These are phyloP conservation scores for Lipomyces kockii DNA, from an alignment of 805 yeast species.

Conservation along the genomic window DNA sequence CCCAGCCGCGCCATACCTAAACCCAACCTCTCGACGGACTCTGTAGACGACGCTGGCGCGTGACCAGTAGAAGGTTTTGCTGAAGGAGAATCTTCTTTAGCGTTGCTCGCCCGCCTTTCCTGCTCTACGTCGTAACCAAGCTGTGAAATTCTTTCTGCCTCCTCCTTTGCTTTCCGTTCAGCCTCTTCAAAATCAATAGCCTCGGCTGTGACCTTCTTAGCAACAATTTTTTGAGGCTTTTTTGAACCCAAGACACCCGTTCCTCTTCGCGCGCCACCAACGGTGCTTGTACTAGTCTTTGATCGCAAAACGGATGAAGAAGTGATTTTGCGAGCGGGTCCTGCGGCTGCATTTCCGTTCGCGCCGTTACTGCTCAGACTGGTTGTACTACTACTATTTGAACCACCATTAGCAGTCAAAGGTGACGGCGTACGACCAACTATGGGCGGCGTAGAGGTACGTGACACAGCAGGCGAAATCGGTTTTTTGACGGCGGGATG, in stretches of 20 bases:
- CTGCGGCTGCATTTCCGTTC: conserved; percentile 40
- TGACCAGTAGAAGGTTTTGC: conserved; percentile 18
- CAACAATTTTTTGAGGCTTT: conserved; percentile 42
- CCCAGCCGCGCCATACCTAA: conserved; percentile 70
- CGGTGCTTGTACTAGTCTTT: conserved; percentile 28
- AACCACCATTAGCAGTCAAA: conserved; percentile 36
- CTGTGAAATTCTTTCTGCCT: conserved; percentile 64
- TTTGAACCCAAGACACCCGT: conserved; percentile 43
- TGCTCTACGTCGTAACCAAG: conserved; percentile 52
- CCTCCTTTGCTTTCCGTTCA: conserved; percentile 80
- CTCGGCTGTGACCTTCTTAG: conserved; percentile 48
- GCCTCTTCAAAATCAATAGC: conserved; percentile 67
- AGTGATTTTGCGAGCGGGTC: conserved; percentile 50
- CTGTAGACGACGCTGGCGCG: conserved; percentile 19
- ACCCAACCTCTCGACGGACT: conserved; percentile 24
- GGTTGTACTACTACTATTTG: neutral
- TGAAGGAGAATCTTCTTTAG: neutral
- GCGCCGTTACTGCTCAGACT: neutral
- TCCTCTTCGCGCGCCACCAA: conserved; percentile 33
- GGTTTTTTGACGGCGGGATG: conserved; percentile 60
- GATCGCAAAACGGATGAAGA: conserved; percentile 48
- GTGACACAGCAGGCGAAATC: conserved; percentile 51
- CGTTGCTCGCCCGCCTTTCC: conserved; percentile 15
- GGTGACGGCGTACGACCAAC: conserved; percentile 36
- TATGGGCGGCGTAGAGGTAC: conserved; percentile 44